A percentile compares a stretch with the other conserved stretches of the same genome.
Evolutionary conservation across 225 moss, liverwort and hornwort genomes (phyloP).

Genomic region (Asterella californica): DNA sequence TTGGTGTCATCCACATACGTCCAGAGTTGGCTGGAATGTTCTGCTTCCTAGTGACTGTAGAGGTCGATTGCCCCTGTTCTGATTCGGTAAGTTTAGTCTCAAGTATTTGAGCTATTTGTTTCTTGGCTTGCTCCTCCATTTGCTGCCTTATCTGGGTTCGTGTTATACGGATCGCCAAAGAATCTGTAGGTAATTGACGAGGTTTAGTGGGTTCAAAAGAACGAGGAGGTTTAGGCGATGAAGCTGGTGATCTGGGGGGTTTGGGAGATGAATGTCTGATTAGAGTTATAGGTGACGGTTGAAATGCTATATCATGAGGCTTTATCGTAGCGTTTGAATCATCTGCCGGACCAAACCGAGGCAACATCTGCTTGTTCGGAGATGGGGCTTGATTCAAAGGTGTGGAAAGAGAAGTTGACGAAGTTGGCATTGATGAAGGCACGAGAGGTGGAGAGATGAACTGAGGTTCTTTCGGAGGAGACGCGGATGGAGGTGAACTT

Average conservation of each 20-base stretch:
- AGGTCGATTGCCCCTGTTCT: neutral
- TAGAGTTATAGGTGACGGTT: neutral
- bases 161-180: neutral
- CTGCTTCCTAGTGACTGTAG: too few species aligned
- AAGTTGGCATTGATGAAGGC: neutral
- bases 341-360: neutral
- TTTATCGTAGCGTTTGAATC: neutral
- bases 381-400: neutral
- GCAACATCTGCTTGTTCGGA: neutral
- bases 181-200: slow-evolving; percentile 10
- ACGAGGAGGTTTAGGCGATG: neutral
- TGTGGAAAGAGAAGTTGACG: neutral
- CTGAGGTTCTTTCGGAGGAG: neutral
- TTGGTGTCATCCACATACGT: too few species aligned
- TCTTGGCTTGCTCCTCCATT: neutral
- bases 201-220: neutral
- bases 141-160: slow-evolving; percentile 3
- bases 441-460: neutral
- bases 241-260: neutral
- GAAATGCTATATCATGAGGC: neutral
- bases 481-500: neutral
- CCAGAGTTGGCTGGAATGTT: too few species aligned
- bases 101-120: neutral
- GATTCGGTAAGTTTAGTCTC: neutral
- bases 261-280: neutral